These are phyloP conservation scores for Tulasnella sp. DNA, from an alignment of 768 basidiomycete genomes.

Conservation along the genomic window DNA sequence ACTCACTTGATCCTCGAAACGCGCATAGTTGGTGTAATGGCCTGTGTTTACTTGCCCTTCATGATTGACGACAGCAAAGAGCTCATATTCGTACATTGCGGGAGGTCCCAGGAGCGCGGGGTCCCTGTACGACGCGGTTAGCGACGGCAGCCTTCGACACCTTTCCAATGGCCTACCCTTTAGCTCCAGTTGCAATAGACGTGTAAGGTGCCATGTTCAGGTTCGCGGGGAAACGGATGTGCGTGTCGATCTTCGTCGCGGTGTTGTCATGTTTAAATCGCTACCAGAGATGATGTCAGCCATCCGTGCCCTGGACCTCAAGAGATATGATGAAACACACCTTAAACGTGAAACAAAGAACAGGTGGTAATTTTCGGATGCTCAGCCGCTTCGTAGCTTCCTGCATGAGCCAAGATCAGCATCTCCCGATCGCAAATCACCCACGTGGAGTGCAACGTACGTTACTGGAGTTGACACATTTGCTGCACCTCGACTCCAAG, in stretches of 20 bases:
- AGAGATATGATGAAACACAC: conserved; percentile 40
- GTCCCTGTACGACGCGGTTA: neutral
- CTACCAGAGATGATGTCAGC: conserved; percentile 40
- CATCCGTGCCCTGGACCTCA: neutral
- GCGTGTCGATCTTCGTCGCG: conserved; percentile 79
- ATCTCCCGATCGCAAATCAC: neutral
- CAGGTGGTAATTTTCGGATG: conserved; percentile 79
- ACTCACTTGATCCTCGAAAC: conserved; percentile 78
- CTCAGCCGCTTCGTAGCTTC: conserved; percentile 82
- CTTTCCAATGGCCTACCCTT: neutral
- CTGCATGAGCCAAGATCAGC: conserved; percentile 37
- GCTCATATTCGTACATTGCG: conserved; percentile 79
- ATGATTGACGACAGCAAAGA: conserved; percentile 91
- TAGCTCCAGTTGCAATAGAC: conserved; percentile 50
- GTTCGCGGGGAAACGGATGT: conserved; percentile 73
- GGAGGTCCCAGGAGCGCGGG: conserved; percentile 41
- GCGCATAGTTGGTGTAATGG: conserved; percentile 85
- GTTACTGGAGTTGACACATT: conserved; percentile 64
- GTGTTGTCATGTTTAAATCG: conserved; percentile 85
- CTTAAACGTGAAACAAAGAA: conserved; percentile 94
- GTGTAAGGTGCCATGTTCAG: conserved; percentile 90
- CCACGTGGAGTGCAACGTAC: conserved; percentile 35
- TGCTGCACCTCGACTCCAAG: conserved; percentile 72
- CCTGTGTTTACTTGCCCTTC: conserved; percentile 93
- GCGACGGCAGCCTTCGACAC: neutral